Base-by-base conservation (phyloP, 2,329 filamentous ascomycete species). In the Zarea fungicola region DNA sequence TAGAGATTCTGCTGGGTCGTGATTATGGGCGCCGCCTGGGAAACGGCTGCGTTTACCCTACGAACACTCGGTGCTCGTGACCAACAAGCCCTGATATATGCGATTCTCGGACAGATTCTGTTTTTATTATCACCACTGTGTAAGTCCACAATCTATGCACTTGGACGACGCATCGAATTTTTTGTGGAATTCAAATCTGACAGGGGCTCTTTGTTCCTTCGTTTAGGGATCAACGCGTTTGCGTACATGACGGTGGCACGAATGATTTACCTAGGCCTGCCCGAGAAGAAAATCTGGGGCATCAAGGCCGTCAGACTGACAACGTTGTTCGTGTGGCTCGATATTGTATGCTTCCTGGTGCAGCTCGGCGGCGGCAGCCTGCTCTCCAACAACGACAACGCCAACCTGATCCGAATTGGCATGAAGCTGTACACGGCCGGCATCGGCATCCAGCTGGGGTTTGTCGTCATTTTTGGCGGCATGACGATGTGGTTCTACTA, bases 301-400 rank as follows among this genome's bases (percentile, higher is more conserved):
- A 55, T 69, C 39, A 64, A 60, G 25, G 62, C 65, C 16, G 57
- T 60, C 22, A 62, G 62, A 16, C 64, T 77, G 50, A 69, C 72
- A 13, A 65, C 67, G 35, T 57, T 70, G 31, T 77, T 78, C 42
- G 72, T 77, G 8, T 68, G 68, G 60, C 61, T 74, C 28, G 73
- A 76, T 53, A 55, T 76, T n/a, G 31, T 70, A 28, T 71, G 69
- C 13, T 77, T 77, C 58, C 48, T 77, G 14, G 60, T 74, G 25
- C 73, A 77, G 55, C 63, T 60, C 13, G 61, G 51, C 2, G 69
- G 66, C 23, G 73, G 72, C 16, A 58, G 59, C 19, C 59, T 73
- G 52, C 54, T 68, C 9, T 65, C 65, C 13, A 62, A 52, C 42
- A 56, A 60, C 2, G 53, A 59, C 16, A 49, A 58, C 7, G 54